Conservation (phyloP, 306 rosid genomes). For the Gastrolobium villosum region DNA sequence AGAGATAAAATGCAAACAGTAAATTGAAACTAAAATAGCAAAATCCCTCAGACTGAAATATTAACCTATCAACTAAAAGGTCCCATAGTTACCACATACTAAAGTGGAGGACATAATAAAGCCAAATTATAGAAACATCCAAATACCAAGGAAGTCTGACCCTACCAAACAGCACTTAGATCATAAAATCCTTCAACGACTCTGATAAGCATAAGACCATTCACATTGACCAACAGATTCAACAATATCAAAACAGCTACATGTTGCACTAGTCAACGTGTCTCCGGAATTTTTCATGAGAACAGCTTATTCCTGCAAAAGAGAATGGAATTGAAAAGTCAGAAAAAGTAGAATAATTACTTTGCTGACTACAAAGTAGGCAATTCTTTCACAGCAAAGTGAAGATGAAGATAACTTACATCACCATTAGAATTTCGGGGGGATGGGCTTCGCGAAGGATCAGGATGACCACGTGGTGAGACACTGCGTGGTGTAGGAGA, state of each 20-base stretch:
- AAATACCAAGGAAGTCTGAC: constrained; percentile 56
- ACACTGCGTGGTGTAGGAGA: constrained; percentile 69
- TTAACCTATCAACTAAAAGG: constrained; percentile 54
- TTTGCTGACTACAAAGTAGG: not conserved
- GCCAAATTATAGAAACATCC: constrained; percentile 56
- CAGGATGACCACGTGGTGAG: constrained; percentile 63
- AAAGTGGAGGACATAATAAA: constrained; percentile 43
- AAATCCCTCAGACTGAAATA: constrained; percentile 43
- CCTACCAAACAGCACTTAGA: constrained; percentile 74
- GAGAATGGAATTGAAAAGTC: constrained; percentile 9
- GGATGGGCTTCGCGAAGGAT: constrained; percentile 69
- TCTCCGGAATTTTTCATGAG: constrained; percentile 42
- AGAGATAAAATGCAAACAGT: constrained; percentile 9
- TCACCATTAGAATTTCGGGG: constrained; percentile 67
- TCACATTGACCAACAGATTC: constrained; percentile 52
- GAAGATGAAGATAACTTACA: constrained; percentile 60
- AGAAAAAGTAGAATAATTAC: not conserved
- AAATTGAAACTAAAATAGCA: constrained; percentile 35
- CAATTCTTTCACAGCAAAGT: not conserved
- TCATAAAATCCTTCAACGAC: constrained; percentile 52
- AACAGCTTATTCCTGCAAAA: constrained; percentile 60
- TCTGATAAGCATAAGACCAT: constrained; percentile 60
- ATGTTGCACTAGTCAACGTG: constrained; percentile 34
- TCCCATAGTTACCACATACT: constrained; percentile 48
- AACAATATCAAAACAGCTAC: constrained; percentile 57